phyloP scores from a whole-genome alignment of 345 rosid genomes.

The Trapa bicornis region DNA sequence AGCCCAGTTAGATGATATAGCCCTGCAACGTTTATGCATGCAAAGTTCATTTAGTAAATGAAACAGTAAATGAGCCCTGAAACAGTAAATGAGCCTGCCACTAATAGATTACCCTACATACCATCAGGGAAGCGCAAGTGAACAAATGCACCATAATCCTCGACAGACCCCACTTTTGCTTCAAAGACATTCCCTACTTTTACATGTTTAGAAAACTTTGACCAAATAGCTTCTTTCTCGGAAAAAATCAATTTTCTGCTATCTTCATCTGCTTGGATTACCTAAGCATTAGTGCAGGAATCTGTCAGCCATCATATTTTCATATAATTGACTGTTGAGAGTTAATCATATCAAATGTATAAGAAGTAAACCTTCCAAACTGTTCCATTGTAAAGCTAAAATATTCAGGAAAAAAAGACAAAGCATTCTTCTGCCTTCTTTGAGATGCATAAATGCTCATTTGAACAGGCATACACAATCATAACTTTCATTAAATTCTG shows the following conservation, averaged over 20 bases:
- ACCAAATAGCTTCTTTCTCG: slow-evolving; percentile 74
- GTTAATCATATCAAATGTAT: background rate
- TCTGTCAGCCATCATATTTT: background rate
- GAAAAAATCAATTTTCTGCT: slow-evolving; percentile 62
- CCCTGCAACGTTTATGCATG: slow-evolving; percentile 32
- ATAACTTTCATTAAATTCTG: too few species aligned
- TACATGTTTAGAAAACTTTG: slow-evolving; percentile 39
- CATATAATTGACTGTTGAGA: background rate
- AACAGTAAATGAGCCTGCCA: background rate
- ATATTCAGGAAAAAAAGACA: background rate
- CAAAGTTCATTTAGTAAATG: slow-evolving; percentile 2
- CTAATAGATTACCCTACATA: slow-evolving; percentile 11
- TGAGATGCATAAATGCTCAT: background rate
- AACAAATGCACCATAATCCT: slow-evolving; percentile 85
- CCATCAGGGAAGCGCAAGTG: slow-evolving; percentile 81
- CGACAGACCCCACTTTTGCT: slow-evolving; percentile 65
- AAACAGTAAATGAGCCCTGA: background rate
- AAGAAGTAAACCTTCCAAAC: background rate
- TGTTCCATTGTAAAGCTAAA: background rate
- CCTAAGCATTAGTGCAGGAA: slow-evolving; percentile 23
- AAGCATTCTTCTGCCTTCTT: background rate
- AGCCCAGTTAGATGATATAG: slow-evolving; percentile 65
- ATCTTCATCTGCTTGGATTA: slow-evolving; percentile 71
- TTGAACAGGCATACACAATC: background rate
- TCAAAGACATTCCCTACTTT: slow-evolving; percentile 56